Percentiles rank a stretch among this genome's conserved stretches.
Conservation (phyloP, 2,329 filamentous ascomycete species). For the Trichoderma atrobrunneum region DNA sequence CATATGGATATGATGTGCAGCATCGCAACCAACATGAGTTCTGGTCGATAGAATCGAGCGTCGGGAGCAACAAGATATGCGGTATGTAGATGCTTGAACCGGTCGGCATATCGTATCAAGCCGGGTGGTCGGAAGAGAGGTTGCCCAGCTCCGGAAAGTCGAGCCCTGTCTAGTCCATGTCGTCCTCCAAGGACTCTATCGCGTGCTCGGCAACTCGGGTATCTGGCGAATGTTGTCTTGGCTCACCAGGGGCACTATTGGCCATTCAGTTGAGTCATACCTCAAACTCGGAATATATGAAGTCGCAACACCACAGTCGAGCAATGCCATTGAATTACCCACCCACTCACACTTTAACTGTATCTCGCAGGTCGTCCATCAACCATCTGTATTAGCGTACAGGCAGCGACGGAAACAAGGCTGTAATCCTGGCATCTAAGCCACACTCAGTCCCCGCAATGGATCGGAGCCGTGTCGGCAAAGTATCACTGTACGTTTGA, state of each 20-base stretch:
- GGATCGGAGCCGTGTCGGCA: not conserved
- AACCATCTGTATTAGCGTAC: not conserved
- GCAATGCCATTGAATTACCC: not conserved
- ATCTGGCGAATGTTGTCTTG: not conserved
- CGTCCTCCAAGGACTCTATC: conserved; percentile 4
- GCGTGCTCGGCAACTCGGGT: not conserved
- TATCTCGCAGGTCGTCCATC: not conserved
- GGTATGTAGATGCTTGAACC: not conserved
- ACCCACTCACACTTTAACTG: not conserved
- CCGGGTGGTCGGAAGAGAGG: not conserved
- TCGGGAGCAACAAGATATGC: not conserved
- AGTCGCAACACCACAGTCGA: not conserved
- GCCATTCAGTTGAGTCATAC: not conserved
- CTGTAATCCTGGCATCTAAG: not conserved
- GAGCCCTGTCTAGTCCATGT: not conserved
- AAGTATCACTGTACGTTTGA: not conserved
- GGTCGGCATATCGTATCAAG: not conserved
- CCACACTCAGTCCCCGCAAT: not conserved
- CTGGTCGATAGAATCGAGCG: not conserved
- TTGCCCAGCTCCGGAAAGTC: not conserved
- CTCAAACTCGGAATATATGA: not conserved
- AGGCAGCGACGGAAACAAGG: not conserved
- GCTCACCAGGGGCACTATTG: not conserved
- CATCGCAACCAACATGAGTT: not conserved
- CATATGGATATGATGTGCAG: not conserved